Evolutionary conservation across 768 basidiomycete species (phyloP).

Genomic region (Scleroderma citrinum): DNA sequence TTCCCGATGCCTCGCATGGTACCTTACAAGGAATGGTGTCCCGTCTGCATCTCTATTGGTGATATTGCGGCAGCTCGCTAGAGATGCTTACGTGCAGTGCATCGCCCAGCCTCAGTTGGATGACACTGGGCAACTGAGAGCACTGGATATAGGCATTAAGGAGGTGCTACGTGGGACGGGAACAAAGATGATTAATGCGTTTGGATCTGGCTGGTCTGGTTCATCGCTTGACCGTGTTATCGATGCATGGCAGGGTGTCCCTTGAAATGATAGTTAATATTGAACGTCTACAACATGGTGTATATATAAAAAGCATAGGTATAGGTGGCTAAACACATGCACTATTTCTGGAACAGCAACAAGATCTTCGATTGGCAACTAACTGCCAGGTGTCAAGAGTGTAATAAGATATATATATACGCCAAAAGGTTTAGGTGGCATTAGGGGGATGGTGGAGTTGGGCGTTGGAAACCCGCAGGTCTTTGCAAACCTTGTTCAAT

Average conservation of each 20-base stretch:
- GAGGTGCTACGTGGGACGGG: slow-evolving; percentile 87
- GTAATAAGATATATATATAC: no score
- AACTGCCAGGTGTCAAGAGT: no score
- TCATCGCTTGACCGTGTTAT: slow-evolving; percentile 64
- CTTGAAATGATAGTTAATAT: neutral
- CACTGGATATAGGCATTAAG: slow-evolving; percentile 58
- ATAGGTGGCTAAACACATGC: neutral
- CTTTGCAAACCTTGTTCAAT: slow-evolving; percentile 20
- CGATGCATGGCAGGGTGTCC: slow-evolving; percentile 42
- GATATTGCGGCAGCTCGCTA: slow-evolving; percentile 55
- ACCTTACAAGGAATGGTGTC: slow-evolving; percentile 61
- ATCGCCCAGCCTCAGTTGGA: slow-evolving; percentile 42
- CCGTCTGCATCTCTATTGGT: slow-evolving; percentile 64
- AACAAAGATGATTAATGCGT: slow-evolving; percentile 64
- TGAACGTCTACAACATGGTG: neutral
- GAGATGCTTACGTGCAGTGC: slow-evolving; percentile 57
- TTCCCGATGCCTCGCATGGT: slow-evolving; percentile 56
- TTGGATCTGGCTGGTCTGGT: slow-evolving; percentile 71
- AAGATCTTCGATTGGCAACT: no score
- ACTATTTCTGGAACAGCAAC: no score
- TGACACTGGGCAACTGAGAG: slow-evolving; percentile 36
- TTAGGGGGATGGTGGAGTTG: slow-evolving; percentile 11
- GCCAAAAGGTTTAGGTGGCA: no score
- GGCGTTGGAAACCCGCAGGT: slow-evolving; percentile 25
- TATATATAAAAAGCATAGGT: neutral